Conservation (phyloP, 306 rosid genomes). For the Elaeagnus macrophylla region DNA sequence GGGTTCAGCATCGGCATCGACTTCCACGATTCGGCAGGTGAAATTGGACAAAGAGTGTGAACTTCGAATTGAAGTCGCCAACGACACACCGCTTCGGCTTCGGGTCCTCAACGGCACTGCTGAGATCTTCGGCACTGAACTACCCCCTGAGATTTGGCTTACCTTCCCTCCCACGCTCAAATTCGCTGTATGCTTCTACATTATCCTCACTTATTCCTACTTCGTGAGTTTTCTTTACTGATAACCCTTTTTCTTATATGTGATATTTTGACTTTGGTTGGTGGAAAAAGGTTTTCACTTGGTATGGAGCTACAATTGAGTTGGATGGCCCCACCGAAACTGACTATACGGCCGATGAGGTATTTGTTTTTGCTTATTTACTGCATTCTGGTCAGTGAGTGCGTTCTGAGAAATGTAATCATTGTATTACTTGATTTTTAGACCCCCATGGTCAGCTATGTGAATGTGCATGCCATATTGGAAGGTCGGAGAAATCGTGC, state of each 20-base stretch:
- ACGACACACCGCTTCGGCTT: conserved; percentile 64
- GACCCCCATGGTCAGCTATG: conserved; percentile 93
- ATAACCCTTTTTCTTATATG: not conserved
- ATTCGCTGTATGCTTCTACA: conserved; percentile 48
- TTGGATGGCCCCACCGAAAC: conserved; percentile 85
- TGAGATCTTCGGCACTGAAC: conserved; percentile 87
- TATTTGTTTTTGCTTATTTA: conserved; percentile 7
- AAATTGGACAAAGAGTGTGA: conserved; percentile 85
- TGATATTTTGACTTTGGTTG: not conserved
- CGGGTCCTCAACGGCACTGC: conserved; percentile 80
- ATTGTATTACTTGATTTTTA: conserved; percentile 19
- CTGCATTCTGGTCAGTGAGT: not conserved
- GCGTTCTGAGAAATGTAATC: not conserved
- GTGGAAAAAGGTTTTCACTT: conserved; percentile 54
- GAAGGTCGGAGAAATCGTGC: conserved; percentile 83
- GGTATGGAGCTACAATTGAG: conserved; percentile 93
- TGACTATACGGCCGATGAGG: conserved; percentile 92
- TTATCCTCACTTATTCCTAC: not conserved
- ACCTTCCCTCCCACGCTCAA: conserved; percentile 74
- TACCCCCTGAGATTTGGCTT: conserved; percentile 90
- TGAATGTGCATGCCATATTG: conserved; percentile 82
- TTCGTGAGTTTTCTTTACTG: not conserved
- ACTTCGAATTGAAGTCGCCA: conserved; percentile 69
- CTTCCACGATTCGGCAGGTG: conserved; percentile 38
- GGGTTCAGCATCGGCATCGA: conserved; percentile 36